A percentile compares a stretch with the other conserved stretches of the same genome.
Evolutionary conservation across 1,284 basidiomycete species (phyloP).

Genomic region (Leccinum subatratum): DNA sequence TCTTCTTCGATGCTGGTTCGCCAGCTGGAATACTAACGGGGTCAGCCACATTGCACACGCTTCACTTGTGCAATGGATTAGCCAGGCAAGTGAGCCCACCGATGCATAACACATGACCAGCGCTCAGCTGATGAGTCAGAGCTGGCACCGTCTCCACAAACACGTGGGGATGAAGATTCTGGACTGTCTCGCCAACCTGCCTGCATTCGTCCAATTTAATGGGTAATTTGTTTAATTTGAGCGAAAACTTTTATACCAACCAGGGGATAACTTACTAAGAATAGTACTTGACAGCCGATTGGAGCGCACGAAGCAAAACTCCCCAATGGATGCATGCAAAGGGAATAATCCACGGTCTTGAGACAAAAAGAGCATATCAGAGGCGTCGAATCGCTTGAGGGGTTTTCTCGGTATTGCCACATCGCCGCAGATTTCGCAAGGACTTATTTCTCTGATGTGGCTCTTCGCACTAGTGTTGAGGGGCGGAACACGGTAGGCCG

Average conservation of each 20-base stretch:
- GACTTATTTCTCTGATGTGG: neutral
- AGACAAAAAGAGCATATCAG: neutral
- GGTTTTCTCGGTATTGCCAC: constrained; percentile 6
- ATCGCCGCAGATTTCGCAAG: neutral
- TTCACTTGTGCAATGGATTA: neutral
- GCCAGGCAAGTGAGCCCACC: constrained; percentile 7
- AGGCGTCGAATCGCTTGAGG: constrained; percentile 4
- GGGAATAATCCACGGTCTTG: constrained; percentile 1
- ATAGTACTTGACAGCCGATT: constrained; percentile 2
- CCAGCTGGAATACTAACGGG: constrained; percentile 1
- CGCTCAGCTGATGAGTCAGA: constrained; percentile 1
- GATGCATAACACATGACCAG: constrained; percentile 8
- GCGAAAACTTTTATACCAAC: constrained; percentile 4
- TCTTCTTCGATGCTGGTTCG: too few species aligned
- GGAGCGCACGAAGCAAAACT: constrained; percentile 4
- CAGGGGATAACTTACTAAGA: constrained; percentile 5
- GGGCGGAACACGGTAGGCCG: constrained; percentile 1
- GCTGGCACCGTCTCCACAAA: constrained; percentile 4
- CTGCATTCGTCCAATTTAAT: neutral
- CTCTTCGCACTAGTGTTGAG: neutral
- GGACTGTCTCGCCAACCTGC: constrained; percentile 1
- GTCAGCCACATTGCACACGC: constrained; percentile 9
- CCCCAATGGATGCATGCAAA: neutral
- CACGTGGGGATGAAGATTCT: constrained; percentile 7
- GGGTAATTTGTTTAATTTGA: constrained; percentile 4